These are phyloP conservation scores for Cladosporium sp. DNA, from an alignment of 2,329 filamentous ascomycete genomes.

Conservation along the genomic window DNA sequence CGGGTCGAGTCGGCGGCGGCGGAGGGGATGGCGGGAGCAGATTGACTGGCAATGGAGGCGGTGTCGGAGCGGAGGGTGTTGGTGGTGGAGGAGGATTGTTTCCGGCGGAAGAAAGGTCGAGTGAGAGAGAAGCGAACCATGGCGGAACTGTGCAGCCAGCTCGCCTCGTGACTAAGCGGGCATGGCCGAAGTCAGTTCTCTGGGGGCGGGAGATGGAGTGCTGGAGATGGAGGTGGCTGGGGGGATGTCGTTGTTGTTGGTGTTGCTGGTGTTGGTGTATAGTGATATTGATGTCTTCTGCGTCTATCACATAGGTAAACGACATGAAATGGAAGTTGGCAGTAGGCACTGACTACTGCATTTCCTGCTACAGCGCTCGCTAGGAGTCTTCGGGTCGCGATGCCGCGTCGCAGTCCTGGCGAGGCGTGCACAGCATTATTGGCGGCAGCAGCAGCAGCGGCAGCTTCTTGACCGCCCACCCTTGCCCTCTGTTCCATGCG, in stretches of 20 bases:
- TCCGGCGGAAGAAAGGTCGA: slow-evolving; percentile 22
- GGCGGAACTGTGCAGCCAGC: no score
- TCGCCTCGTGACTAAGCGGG: slow-evolving; percentile 9
- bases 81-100: slow-evolving; percentile 19
- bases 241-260: background rate
- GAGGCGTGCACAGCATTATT: background rate
- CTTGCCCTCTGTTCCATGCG: background rate
- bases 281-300: background rate
- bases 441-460: background rate
- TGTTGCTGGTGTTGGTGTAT: background rate
- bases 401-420: background rate
- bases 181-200: slow-evolving; percentile 1
- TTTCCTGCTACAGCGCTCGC: background rate
- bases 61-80: no score
- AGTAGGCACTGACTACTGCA: background rate
- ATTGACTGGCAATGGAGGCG: slow-evolving; percentile 18
- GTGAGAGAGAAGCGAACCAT: slow-evolving; percentile 21
- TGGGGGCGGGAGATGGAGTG: no score
- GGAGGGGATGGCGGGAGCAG: slow-evolving; percentile 14
- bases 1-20: background rate
- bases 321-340: background rate
- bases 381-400: no score
- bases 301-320: background rate
- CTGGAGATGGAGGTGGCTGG: no score
- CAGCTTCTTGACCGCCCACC: background rate